Conservation (phyloP, 345 rosid genomes). For the Anastatica hierochuntica region DNA sequence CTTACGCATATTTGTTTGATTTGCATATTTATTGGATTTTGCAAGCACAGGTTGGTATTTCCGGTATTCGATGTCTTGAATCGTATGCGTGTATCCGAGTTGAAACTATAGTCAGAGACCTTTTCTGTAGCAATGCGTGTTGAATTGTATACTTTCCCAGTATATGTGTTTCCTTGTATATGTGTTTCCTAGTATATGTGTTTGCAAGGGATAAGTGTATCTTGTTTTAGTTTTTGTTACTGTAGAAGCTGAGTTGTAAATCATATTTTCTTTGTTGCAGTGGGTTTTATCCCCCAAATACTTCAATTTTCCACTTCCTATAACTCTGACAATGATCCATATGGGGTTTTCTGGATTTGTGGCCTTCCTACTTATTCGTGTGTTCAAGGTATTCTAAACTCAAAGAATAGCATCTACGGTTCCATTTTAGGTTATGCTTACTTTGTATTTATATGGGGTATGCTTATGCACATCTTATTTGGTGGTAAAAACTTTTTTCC, state of each 20-base stretch:
- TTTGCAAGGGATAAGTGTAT: not conserved
- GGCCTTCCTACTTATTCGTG: conserved; percentile 79
- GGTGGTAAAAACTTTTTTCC: conserved; percentile 7
- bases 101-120: not conserved
- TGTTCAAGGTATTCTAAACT: conserved; percentile 59
- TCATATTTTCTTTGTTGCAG: conserved; percentile 40
- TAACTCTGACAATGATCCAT: conserved; percentile 91
- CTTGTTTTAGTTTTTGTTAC: not conserved
- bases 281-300: conserved; percentile 94
- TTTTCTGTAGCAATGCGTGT: not conserved
- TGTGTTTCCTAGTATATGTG: not conserved
- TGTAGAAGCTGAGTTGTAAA: not conserved
- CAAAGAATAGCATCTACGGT: not conserved
- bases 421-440: not conserved
- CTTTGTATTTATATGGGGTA: not conserved
- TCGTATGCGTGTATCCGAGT: too few relatives aligned
- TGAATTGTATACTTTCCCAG: too few relatives aligned
- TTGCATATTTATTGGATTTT: not conserved
- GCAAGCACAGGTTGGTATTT: not conserved
- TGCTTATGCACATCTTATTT: not conserved
- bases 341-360: conserved; percentile 80
- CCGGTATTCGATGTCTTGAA: not conserved
- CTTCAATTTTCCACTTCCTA: conserved; percentile 86
- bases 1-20: not conserved
- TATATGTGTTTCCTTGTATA: too few relatives aligned